These are phyloP conservation scores for Syzygium aromaticum DNA, from an alignment of 345 rosid species.

Conservation along the genomic window DNA sequence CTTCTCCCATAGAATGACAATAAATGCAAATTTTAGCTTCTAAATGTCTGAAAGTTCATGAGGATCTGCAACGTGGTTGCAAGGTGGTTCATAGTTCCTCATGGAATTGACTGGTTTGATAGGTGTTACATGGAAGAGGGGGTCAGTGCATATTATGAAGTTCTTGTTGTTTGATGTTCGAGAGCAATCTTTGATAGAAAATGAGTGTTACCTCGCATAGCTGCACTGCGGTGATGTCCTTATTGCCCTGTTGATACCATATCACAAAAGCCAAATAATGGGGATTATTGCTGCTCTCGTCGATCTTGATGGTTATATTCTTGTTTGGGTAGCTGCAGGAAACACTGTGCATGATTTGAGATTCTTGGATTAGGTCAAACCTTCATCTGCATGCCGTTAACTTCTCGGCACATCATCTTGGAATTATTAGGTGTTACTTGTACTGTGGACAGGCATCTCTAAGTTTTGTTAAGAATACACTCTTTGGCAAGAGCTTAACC, in stretches of 20 bases:
- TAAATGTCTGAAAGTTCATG: background rate
- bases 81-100: background rate
- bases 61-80: background rate
- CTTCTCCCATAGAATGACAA: background rate
- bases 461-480: background rate
- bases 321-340: slow-evolving; percentile 54
- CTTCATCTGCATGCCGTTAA: background rate
- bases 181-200: background rate
- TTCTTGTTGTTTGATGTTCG: background rate
- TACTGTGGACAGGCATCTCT: background rate
- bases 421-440: background rate
- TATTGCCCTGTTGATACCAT: slow-evolving; percentile 61
- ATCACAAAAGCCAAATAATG: slow-evolving; percentile 49
- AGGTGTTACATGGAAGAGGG: background rate
- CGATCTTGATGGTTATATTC: slow-evolving; percentile 61
- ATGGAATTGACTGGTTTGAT: background rate
- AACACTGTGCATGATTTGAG: slow-evolving; percentile 24
- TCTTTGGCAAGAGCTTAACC: background rate
- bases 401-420: background rate
- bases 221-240: slow-evolving; percentile 64
- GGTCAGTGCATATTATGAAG: background rate
- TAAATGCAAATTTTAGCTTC: background rate
- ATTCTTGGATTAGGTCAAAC: slow-evolving; percentile 1
- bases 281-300: slow-evolving; percentile 56
- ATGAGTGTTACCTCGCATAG: slow-evolving; percentile 46